Conservation (phyloP, 768 basidiomycete genomes). For the Lanmaoa pseudosensibilis region DNA sequence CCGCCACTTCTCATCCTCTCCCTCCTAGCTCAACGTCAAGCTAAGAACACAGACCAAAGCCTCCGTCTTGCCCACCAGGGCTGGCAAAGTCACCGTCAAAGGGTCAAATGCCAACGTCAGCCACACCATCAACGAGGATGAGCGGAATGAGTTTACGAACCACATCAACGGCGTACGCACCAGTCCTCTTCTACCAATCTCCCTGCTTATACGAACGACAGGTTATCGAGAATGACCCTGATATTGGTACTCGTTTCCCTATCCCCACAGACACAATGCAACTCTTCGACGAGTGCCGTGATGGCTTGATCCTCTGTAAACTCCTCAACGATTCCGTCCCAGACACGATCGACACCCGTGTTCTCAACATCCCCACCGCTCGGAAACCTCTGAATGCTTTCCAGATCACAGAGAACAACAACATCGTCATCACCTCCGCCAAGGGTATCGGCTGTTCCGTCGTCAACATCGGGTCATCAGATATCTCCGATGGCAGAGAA, state of each 20-base stretch:
- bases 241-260: constrained; percentile 78
- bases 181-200: neutral
- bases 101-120: constrained; percentile 94
- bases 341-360: constrained; percentile 98
- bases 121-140: constrained; percentile 98
- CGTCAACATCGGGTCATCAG: constrained; percentile 95
- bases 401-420: constrained; percentile 99
- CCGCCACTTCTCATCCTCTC: constrained; percentile 12
- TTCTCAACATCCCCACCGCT: constrained; percentile 83
- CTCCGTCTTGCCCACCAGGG: constrained; percentile 57
- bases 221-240: constrained; percentile 90
- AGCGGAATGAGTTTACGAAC: constrained; percentile 92
- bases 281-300: constrained; percentile 94
- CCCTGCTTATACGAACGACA: constrained; percentile 34
- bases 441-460: constrained; percentile 99
- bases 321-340: constrained; percentile 99
- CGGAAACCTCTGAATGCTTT: constrained; percentile 93
- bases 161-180: constrained; percentile 89
- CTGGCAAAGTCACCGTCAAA: constrained; percentile 90
- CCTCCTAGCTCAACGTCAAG: constrained; percentile 73
- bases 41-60: constrained; percentile 52
- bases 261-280: constrained; percentile 98
- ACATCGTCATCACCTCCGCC: constrained; percentile 97
- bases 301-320: constrained; percentile 96
- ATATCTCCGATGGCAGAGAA: constrained; percentile 90